Evolutionary conservation across 345 rosid species (phyloP), one percentile per base, ranked within the genome.

Genomic region (Passiflora organensis): DNA sequence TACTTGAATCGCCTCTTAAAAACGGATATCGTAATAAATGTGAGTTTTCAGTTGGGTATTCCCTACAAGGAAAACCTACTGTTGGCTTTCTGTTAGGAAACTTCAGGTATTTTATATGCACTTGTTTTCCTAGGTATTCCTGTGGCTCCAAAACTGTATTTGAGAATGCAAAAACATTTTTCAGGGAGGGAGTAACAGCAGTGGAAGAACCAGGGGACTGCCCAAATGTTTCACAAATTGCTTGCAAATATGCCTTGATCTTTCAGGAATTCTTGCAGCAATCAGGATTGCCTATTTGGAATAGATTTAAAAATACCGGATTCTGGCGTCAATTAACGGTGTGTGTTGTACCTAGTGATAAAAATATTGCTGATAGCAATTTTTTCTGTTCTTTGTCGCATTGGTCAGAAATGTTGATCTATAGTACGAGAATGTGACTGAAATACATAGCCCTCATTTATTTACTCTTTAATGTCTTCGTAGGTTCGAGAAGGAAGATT

Each of bases 271-370:
- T 81, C 70, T 62, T 93, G 66, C 87, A 82, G 70, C 60, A 76
- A 12, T 86, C 95, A 52, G 75, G 45, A 49, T 69, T 93, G 68
- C 96, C 91, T 54, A 71, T 86, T 66, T 93, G 99, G 99, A 86
- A 86, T 59, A 84, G 94, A 75, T 89, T 84, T 74, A 76, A 81
- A 58, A 89, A 85, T 63, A 65, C 67, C 42, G 97, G 97, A 43
- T 89, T 93, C 76, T 93, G 99, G 96, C 89, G 95, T 51, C 99
- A 89, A 69, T 80, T 93, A 64, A 77, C 94, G 19, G 99, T 89
- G 81, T 49, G 81, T 77, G 43, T 63, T 62, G 19, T 25, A n/a
- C 18, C 59, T 46, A 17, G 59, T 36, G 32, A 32, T 32, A 32
- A 43, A 32, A 60, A 43, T 19, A n/a, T 22, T 23, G 20, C 23